A percentile compares a stretch with the other conserved stretches of the same genome.
Conservation (phyloP, 768 basidiomycete genomes). For the Pluteus cervinus region DNA sequence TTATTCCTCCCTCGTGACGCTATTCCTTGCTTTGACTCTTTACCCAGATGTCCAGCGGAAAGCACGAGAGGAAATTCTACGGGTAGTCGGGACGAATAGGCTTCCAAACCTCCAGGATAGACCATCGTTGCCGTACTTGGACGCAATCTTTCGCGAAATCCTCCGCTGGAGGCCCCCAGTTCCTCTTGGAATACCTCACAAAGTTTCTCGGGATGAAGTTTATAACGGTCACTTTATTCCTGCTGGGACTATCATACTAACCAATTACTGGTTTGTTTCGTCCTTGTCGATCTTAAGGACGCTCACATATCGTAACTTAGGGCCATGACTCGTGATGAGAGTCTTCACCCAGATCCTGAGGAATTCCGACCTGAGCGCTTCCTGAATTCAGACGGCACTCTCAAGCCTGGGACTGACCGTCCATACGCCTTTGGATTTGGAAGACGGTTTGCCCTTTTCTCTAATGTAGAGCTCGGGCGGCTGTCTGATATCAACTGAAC, state of each 20-base stretch:
- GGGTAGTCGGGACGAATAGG: slow-evolving; percentile 14
- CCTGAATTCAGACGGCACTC: slow-evolving; percentile 8
- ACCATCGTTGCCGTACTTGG: slow-evolving; percentile 12
- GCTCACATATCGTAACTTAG: too few species aligned
- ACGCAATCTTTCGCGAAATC: slow-evolving; percentile 14
- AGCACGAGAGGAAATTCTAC: slow-evolving; percentile 19
- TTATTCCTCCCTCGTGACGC: too few species aligned
- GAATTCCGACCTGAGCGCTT: slow-evolving; percentile 18
- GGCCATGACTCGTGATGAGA: slow-evolving; percentile 16
- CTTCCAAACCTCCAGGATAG: slow-evolving; percentile 12
- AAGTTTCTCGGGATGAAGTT: slow-evolving; percentile 4
- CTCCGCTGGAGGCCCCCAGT: background rate
- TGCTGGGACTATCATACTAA: too few species aligned
- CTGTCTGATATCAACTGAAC: background rate
- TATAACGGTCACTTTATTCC: slow-evolving; percentile 3
- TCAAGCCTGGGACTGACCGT: slow-evolving; percentile 14
- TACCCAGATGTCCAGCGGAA: slow-evolving; percentile 1
- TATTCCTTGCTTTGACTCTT: background rate
- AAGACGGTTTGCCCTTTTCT: slow-evolving; percentile 16
- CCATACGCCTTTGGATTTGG: slow-evolving; percentile 35
- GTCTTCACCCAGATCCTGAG: slow-evolving; percentile 14
- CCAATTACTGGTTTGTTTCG: too few species aligned
- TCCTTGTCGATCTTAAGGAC: too few species aligned
- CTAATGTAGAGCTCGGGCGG: background rate
- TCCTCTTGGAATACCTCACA: slow-evolving; percentile 6